Conservation (phyloP, 768 basidiomycete species). For the Omphalotus guepiniiformis region DNA sequence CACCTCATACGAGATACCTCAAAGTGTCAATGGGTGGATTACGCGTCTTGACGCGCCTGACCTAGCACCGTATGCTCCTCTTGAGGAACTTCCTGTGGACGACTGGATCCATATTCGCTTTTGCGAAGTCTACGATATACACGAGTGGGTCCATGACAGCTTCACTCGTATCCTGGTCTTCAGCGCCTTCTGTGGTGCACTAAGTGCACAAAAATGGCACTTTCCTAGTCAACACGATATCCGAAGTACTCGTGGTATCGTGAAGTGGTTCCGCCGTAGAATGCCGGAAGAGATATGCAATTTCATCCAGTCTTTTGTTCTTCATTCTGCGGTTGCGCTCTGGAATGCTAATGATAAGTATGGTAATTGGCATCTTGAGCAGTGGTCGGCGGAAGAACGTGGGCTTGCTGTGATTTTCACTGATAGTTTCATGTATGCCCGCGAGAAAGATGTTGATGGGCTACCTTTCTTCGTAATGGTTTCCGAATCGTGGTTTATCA, state of each 20-base stretch:
- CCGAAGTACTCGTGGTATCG: slow-evolving; percentile 3
- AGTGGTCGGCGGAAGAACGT: slow-evolving; percentile 3
- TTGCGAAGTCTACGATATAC: slow-evolving; percentile 13
- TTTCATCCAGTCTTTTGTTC: not conserved
- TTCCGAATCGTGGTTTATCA: not conserved
- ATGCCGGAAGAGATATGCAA: slow-evolving; percentile 1
- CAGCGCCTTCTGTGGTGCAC: slow-evolving; percentile 6
- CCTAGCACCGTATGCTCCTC: not conserved
- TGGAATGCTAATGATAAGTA: not conserved
- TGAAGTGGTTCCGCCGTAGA: not conserved
- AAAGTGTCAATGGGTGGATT: not conserved
- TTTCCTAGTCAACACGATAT: slow-evolving; percentile 7
- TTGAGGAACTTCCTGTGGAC: slow-evolving; percentile 11
- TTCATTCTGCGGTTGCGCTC: not conserved
- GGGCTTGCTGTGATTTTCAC: slow-evolving; percentile 4
- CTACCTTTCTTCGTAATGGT: not conserved
- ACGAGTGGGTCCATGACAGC: slow-evolving; percentile 15
- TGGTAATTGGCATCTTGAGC: not conserved
- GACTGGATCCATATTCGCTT: slow-evolving; percentile 17
- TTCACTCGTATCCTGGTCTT: slow-evolving; percentile 15
- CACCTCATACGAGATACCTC: not conserved
- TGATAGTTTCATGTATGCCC: not conserved
- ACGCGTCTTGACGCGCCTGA: not conserved
- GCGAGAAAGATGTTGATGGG: not conserved
- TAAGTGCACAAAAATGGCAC: not conserved